Percentiles rank a stretch among this genome's conserved stretches.
These are phyloP conservation scores for Stachybotrys echinatus DNA, from an alignment of 2,329 filamentous ascomycete genomes.

Conservation along the genomic window DNA sequence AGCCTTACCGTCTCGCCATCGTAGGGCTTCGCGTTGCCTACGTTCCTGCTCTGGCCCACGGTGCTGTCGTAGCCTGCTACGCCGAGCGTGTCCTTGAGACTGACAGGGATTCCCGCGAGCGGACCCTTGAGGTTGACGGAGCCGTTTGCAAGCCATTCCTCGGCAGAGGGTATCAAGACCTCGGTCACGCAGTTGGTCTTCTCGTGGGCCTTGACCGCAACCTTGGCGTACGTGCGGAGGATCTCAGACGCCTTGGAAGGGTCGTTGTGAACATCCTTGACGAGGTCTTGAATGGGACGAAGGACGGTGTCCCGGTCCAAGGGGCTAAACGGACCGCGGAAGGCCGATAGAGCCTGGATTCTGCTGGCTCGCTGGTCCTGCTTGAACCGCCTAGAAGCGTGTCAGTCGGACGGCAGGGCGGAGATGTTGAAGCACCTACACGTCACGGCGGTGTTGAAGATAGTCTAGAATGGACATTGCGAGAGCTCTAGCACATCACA, in stretches of 20 bases:
- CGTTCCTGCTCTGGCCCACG: constrained; percentile 73
- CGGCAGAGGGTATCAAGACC: constrained; percentile 72
- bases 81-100: constrained; percentile 74
- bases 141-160: constrained; percentile 59
- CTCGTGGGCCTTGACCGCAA: constrained; percentile 75
- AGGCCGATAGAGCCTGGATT: constrained; percentile 61
- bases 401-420: constrained; percentile 17
- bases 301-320: constrained; percentile 63
- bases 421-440: constrained; percentile 66
- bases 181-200: constrained; percentile 90
- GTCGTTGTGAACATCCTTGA: constrained; percentile 70
- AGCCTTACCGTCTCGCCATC: constrained; percentile 73
- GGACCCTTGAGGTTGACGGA: constrained; percentile 71
- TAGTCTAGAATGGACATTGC: constrained; percentile 48
- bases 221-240: constrained; percentile 81
- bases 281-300: constrained; percentile 71
- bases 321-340: constrained; percentile 59
- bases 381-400: constrained; percentile 62
- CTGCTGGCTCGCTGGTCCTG: constrained; percentile 67
- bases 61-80: constrained; percentile 79
- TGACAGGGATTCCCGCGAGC: constrained; percentile 80
- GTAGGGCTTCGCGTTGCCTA: constrained; percentile 56
- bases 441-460: constrained; percentile 65
- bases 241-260: constrained; percentile 63
- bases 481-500: background rate